These are phyloP conservation scores for Psilocybe sp. DNA, from an alignment of 768 basidiomycete species.

Conservation along the genomic window DNA sequence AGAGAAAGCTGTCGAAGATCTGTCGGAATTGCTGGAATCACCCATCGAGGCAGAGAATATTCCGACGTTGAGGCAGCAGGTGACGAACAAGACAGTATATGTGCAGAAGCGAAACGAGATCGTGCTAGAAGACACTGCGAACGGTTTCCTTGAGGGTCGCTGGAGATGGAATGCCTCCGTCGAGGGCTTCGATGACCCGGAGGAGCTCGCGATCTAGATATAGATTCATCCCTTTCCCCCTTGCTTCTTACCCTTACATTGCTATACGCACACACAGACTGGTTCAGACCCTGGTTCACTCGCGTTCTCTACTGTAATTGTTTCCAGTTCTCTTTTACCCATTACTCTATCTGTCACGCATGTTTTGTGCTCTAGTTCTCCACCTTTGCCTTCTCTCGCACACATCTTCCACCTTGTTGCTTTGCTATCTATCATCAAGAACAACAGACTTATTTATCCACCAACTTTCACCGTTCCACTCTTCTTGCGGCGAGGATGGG, in stretches of 20 bases:
- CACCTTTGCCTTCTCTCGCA: neutral
- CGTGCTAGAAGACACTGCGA: constrained; percentile 90
- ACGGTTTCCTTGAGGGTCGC: constrained; percentile 81
- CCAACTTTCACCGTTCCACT: neutral
- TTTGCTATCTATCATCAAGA: neutral
- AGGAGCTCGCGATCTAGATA: constrained; percentile 12
- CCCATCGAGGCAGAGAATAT: constrained; percentile 86
- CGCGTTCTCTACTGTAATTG: no score
- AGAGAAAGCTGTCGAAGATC: constrained; percentile 91
- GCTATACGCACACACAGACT: neutral
- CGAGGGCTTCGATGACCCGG: constrained; percentile 65
- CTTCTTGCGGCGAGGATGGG: neutral
- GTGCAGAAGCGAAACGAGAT: constrained; percentile 98
- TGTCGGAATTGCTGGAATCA: constrained; percentile 90
- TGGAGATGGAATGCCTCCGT: constrained; percentile 80
- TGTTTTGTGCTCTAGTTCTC: neutral
- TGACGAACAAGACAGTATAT: constrained; percentile 96
- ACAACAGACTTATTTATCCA: neutral
- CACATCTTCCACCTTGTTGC: neutral
- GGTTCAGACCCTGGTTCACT: no score
- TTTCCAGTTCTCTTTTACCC: neutral
- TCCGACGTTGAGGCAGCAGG: constrained; percentile 79
- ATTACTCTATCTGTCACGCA: neutral
- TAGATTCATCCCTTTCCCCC: neutral
- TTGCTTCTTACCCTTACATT: neutral